Evolutionary conservation across 2,329 filamentous ascomycete genomes (phyloP).

Genomic region (Colletotrichum kahawae): DNA sequence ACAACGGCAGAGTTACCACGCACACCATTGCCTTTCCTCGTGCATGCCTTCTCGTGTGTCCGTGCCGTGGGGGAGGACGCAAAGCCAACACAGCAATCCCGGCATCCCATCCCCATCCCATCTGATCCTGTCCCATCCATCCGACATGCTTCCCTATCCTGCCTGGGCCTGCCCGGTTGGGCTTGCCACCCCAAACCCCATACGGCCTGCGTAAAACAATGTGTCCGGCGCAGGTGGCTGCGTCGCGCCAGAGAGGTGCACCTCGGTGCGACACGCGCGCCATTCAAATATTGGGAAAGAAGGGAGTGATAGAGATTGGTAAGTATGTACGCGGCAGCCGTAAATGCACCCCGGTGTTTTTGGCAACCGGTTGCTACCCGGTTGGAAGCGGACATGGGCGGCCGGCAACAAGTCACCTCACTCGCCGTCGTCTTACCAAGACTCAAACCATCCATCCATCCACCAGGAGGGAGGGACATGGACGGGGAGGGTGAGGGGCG

Average conservation of each 20-base stretch:
- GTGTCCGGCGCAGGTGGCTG: neutral
- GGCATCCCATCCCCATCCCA: neutral
- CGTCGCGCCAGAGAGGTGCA: neutral
- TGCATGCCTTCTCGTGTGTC: neutral
- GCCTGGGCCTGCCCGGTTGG: neutral
- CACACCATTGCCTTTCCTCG: constrained; percentile 3
- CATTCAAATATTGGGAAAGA: neutral
- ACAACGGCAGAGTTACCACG: neutral
- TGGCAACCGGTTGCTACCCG: neutral
- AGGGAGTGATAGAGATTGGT: neutral
- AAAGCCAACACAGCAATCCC: neutral
- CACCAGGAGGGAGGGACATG: neutral
- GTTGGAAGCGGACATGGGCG: neutral
- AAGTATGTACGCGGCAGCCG: neutral
- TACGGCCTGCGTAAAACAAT: neutral
- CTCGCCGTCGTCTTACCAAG: neutral
- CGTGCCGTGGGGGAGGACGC: neutral
- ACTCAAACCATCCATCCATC: neutral
- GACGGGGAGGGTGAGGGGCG: neutral
- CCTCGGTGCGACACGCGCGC: neutral
- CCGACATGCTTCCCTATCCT: neutral
- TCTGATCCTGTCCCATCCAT: neutral
- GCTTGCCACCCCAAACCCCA: neutral
- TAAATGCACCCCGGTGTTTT: neutral
- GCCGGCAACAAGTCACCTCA: neutral